Percentiles rank a stretch among this genome's conserved stretches.
These are phyloP conservation scores for Globisporangium radiosum DNA, from an alignment of 352 stramenopile species.

Conservation along the genomic window DNA sequence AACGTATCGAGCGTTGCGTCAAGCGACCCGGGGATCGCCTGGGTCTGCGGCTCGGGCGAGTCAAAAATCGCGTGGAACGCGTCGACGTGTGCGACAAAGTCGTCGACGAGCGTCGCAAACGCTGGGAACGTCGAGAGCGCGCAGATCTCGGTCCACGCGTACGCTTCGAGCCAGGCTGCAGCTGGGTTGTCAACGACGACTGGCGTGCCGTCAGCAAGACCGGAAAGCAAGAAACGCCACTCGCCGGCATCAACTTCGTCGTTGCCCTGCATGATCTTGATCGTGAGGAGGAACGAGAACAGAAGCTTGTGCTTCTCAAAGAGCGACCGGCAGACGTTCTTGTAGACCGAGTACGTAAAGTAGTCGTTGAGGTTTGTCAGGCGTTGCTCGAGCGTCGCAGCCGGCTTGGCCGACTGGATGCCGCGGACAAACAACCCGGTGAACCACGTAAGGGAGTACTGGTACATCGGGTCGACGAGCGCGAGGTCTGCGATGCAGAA, in stretches of 20 bases:
- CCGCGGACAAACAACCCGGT: slow-evolving; percentile 88
- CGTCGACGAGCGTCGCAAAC: slow-evolving; percentile 46
- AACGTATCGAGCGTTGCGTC: slow-evolving; percentile 69
- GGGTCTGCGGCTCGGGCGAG: slow-evolving; percentile 70
- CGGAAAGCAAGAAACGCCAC: slow-evolving; percentile 90
- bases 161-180: slow-evolving; percentile 55
- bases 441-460: slow-evolving; percentile 93
- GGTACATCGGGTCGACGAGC: slow-evolving; percentile 87
- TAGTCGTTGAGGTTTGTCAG: slow-evolving; percentile 89
- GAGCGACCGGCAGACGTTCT: slow-evolving; percentile 90
- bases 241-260: slow-evolving; percentile 73
- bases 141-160: slow-evolving; percentile 77
- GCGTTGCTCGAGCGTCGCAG: slow-evolving; percentile 58
- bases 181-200: slow-evolving; percentile 50
- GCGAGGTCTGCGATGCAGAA: slow-evolving; percentile 89
- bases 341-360: slow-evolving; percentile 93
- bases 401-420: slow-evolving; percentile 73
- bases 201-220: slow-evolving; percentile 40
- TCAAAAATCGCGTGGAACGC: slow-evolving; percentile 76
- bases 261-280: slow-evolving; percentile 87
- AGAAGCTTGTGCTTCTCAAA: slow-evolving; percentile 94
- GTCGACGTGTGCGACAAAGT: slow-evolving; percentile 42
- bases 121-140: slow-evolving; percentile 56
- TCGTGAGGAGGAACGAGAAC: slow-evolving; percentile 88
- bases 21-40: slow-evolving; percentile 53